Conservation (phyloP, 768 basidiomycete genomes). For the Megacollybia marginata region DNA sequence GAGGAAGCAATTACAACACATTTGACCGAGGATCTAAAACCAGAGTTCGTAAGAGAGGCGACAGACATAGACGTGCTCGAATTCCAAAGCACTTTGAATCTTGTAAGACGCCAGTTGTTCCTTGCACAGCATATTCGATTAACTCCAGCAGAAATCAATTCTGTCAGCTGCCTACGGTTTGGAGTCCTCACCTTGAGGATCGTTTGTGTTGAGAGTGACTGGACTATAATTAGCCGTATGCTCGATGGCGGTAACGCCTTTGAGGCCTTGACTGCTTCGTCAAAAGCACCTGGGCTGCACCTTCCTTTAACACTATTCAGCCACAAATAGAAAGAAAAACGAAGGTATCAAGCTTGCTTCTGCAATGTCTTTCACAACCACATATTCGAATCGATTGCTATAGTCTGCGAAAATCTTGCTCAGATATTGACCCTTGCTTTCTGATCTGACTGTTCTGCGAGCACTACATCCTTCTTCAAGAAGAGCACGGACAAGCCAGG, state of each 20-base stretch:
- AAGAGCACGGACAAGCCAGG: slow-evolving; percentile 48
- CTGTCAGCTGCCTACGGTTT: not conserved
- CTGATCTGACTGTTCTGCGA: slow-evolving; percentile 49
- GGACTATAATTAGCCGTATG: slow-evolving; percentile 73
- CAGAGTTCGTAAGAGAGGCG: too few species aligned
- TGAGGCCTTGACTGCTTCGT: slow-evolving; percentile 72
- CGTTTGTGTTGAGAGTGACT: slow-evolving; percentile 36
- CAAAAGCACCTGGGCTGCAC: too few species aligned
- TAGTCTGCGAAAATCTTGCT: slow-evolving; percentile 43
- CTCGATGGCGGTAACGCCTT: slow-evolving; percentile 60
- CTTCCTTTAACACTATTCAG: slow-evolving; percentile 29
- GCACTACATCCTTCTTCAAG: slow-evolving; percentile 58
- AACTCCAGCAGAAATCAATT: slow-evolving; percentile 25
- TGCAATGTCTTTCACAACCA: slow-evolving; percentile 63
- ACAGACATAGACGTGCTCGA: not conserved
- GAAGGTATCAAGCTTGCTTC: slow-evolving; percentile 14
- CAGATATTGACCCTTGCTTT: slow-evolving; percentile 50
- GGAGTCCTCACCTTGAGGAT: slow-evolving; percentile 28
- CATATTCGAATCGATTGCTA: slow-evolving; percentile 54
- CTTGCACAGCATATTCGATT: slow-evolving; percentile 49
- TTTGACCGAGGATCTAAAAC: slow-evolving; percentile 28
- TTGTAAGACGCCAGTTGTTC: slow-evolving; percentile 45
- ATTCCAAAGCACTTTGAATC: not conserved
- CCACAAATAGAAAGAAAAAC: not conserved
- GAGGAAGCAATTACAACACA: slow-evolving; percentile 62